Percentiles rank a stretch among this genome's conserved stretches.
Evolutionary conservation across 208 protist species (phyloP).

Genomic region (Giardia muris): DNA sequence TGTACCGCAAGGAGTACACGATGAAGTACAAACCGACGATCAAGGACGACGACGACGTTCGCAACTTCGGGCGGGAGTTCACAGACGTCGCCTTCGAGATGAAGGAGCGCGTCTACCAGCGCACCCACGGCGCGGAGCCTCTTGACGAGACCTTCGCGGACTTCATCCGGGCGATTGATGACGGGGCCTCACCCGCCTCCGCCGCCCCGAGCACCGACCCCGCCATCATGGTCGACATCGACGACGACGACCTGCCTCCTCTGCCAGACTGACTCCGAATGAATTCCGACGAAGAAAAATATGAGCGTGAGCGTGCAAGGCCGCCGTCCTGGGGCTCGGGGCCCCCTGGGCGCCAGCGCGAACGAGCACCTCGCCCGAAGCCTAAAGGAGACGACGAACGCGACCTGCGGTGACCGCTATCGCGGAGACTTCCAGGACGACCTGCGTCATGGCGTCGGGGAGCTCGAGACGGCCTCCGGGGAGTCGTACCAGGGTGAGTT

Average conservation of each 20-base stretch:
- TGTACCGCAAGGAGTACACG: conserved; percentile 21
- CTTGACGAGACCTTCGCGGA: neutral
- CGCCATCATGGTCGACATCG: too few relatives aligned
- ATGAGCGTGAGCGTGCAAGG: too few relatives aligned
- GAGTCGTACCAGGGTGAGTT: conserved; percentile 36
- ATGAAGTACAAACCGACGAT: conserved; percentile 24
- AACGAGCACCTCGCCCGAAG: neutral
- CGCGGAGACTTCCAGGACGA: conserved; percentile 31
- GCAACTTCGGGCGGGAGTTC: conserved; percentile 3
- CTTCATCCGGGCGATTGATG: too few relatives aligned
- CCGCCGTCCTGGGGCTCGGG: neutral
- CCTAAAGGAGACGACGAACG: neutral
- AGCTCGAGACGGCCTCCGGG: conserved; percentile 18
- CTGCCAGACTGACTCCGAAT: too few relatives aligned
- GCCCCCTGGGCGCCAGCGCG: neutral
- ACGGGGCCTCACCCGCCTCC: too few relatives aligned
- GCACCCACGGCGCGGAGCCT: neutral
- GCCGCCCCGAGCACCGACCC: too few relatives aligned
- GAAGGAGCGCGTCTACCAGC: neutral
- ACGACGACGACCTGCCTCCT: too few relatives aligned
- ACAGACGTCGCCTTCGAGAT: neutral
- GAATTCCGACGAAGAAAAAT: too few relatives aligned
- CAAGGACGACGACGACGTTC: neutral
- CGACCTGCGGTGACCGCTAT: conserved; percentile 22
- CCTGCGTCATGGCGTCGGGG: conserved; percentile 22